Base-by-base conservation (phyloP, 2,329 filamentous ascomycete genomes). In the Cytospora paraplurivora region DNA sequence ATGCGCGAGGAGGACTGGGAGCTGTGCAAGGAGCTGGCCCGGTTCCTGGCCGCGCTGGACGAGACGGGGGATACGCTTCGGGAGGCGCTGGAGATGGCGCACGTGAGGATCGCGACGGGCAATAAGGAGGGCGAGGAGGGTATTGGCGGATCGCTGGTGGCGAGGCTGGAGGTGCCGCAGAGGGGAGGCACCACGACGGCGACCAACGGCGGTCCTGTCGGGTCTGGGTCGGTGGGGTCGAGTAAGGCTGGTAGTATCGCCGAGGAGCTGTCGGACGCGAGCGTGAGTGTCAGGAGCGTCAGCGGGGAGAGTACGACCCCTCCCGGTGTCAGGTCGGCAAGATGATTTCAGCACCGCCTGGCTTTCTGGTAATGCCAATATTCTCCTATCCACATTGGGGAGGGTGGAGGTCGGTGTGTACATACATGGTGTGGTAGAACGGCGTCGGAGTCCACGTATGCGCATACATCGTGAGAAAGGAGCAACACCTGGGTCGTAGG, bases 41-140 rank as follows among this genome's bases (percentile, higher is more conserved):
- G 94, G n/a, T 99, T 99, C 76, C 78, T 99, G 62, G 93, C 96
- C 54, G 94, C 94, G 6, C 87, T 99, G 71, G 95, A 99, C 72
- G 88, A 92, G 68, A 90, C 88, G 15, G 95, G 95, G 0, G 87
- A 89, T 68, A 94, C 91, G 52, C 80, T 99, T 56, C 81, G 85
- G 60, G 85, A 89, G 69, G 90, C 90, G 2, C 82, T 96, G 75
- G 84, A 86, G 68, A 80, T 86, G 75, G 84, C 87, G 7, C 82
- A 85, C 55, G 69, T 74, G n/a, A 74, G 51, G 72, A 67, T 69
- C 32, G 68, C 68, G 55, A 69, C 69, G 49, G 69, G 69, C 51
- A 74, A 71, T 37, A 72, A 70, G 38, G 75, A 75, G 6, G 74
- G 74, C 32, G 73, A 76, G 5, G 74, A 70, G 19, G 74, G 62